Evolutionary conservation across 2,329 filamentous ascomycete genomes (phyloP), one percentile per base, ranked within the genome.

Genomic region (Elsinoe batatas): DNA sequence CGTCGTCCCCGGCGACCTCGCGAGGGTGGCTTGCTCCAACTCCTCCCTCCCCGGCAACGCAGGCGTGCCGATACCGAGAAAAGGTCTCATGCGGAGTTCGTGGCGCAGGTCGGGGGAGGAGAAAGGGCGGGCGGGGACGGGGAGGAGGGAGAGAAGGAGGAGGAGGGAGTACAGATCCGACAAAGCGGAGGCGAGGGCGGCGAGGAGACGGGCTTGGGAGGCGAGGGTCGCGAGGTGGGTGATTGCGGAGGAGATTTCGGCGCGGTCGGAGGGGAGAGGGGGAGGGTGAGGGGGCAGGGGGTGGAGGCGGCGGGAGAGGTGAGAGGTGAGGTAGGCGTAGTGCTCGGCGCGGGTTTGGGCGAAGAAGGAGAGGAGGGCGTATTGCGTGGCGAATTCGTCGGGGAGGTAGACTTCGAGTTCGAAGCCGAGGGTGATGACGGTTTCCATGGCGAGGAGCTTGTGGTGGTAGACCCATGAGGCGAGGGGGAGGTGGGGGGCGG

Each of bases 401-500:
- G 83, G 78, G 54, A 91, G 83, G 69, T 97, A 97, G 8, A 95
- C 81, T 42, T 91, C 85, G 11, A 96, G 83, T 70, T 98, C 93
- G 68, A 98, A 97, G 11, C 94, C 93, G 32, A 96, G 81, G 65
- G 96, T 87, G 13, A 96, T 78, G 44, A 94, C 85, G 76, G 84
- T 86, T 66, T 91, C 85, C 78, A 96, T 88, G 64, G 91, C 82
- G 30, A 80, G 81, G n/a, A 96, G 77, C 69, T 96, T 97, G 70
- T 95, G 88, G 58, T 91, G 80, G 64, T 91, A 94, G 0, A 84
- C 81, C 93, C 93, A 98, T 3, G 87, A 90, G 1, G 87, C 89
- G 0, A 97, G 76, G 0, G 89, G 84, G 53, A 87, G 85, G 22
- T 36, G 15, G 2, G 78, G 65, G 81, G 84, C 0, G 81, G 77